phyloP scores from a whole-genome alignment of 2,329 filamentous ascomycete species.

The Trichoderma sp. region DNA sequence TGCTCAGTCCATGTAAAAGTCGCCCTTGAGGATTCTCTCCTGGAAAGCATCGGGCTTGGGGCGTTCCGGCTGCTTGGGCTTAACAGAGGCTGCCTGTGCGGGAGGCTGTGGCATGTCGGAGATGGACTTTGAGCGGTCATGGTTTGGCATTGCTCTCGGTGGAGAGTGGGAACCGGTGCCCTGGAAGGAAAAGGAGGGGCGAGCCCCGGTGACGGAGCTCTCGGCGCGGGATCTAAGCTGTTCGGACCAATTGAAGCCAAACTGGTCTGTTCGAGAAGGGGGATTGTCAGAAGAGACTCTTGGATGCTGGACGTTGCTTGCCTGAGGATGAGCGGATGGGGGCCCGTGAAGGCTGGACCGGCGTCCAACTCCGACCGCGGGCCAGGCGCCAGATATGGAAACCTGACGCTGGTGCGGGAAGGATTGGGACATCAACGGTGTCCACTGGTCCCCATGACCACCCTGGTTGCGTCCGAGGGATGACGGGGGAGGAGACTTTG shows the following conservation, averaged over 20 bases:
- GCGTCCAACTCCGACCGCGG: constrained; percentile 34
- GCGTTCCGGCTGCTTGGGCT: constrained; percentile 45
- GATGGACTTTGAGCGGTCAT: constrained; percentile 69
- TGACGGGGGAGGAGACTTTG: constrained; percentile 37
- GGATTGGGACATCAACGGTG: constrained; percentile 18
- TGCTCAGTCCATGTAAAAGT: constrained; percentile 90
- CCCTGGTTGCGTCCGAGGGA: constrained; percentile 34
- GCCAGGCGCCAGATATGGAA: constrained; percentile 34
- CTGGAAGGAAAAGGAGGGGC: constrained; percentile 59
- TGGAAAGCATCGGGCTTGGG: constrained; percentile 90
- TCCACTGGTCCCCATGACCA: constrained; percentile 32
- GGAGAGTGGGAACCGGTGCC: constrained; percentile 39
- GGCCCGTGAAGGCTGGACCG: constrained; percentile 36
- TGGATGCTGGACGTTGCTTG: constrained; percentile 57
- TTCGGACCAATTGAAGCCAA: constrained; percentile 94
- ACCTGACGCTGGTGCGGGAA: constrained; percentile 26
- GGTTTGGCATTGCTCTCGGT: constrained; percentile 39
- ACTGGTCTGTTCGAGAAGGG: constrained; percentile 67
- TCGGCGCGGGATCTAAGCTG: constrained; percentile 90
- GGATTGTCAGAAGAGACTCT: constrained; percentile 64
- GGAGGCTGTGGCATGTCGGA: constrained; percentile 60
- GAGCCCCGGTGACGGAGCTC: constrained; percentile 62
- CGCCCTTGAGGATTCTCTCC: constrained; percentile 94
- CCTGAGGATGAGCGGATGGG: constrained; percentile 44
- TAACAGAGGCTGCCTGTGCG: constrained; percentile 46